These are phyloP conservation scores for Mycena metata DNA, from an alignment of 768 basidiomycete species.

Conservation along the genomic window DNA sequence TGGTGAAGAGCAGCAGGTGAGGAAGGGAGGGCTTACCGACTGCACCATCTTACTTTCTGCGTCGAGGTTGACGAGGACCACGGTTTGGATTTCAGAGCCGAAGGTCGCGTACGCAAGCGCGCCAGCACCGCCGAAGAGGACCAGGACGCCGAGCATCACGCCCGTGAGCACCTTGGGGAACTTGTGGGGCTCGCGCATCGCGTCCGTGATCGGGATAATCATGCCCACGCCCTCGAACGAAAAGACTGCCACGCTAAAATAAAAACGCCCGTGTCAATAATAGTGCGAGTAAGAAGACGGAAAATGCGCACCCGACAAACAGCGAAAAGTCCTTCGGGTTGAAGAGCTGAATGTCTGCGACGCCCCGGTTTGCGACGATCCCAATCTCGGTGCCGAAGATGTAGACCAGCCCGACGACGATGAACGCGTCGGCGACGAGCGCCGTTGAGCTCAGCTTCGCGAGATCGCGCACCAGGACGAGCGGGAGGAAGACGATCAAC, in stretches of 20 bases:
- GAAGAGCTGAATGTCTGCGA: slow-evolving; percentile 87
- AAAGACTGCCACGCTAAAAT: slow-evolving; percentile 90
- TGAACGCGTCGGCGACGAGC: slow-evolving; percentile 94
- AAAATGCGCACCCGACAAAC: slow-evolving; percentile 82
- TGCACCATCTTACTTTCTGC: slow-evolving; percentile 88
- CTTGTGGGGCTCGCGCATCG: slow-evolving; percentile 95
- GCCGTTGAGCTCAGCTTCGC: slow-evolving; percentile 94
- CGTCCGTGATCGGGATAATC: slow-evolving; percentile 96
- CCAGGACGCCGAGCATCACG: slow-evolving; percentile 90
- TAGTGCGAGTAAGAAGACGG: not conserved
- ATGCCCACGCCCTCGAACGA: slow-evolving; percentile 98
- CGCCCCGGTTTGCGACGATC: slow-evolving; percentile 75
- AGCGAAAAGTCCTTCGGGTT: slow-evolving; percentile 92
- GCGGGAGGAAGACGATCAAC: slow-evolving; percentile 87
- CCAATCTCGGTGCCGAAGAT: slow-evolving; percentile 89
- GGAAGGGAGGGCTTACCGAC: slow-evolving; percentile 65
- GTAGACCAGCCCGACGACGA: slow-evolving; percentile 88
- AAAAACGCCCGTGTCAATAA: not conserved
- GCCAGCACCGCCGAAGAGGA: slow-evolving; percentile 91
- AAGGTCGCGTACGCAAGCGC: slow-evolving; percentile 90
- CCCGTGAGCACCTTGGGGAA: slow-evolving; percentile 88
- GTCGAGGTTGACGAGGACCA: slow-evolving; percentile 95
- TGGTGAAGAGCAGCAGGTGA: not conserved
- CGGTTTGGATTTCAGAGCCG: slow-evolving; percentile 89
- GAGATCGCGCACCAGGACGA: slow-evolving; percentile 92